Evolutionary conservation across 306 rosid genomes (phyloP), one percentile per base, ranked within the genome.

Genomic region (Morella rubra): DNA sequence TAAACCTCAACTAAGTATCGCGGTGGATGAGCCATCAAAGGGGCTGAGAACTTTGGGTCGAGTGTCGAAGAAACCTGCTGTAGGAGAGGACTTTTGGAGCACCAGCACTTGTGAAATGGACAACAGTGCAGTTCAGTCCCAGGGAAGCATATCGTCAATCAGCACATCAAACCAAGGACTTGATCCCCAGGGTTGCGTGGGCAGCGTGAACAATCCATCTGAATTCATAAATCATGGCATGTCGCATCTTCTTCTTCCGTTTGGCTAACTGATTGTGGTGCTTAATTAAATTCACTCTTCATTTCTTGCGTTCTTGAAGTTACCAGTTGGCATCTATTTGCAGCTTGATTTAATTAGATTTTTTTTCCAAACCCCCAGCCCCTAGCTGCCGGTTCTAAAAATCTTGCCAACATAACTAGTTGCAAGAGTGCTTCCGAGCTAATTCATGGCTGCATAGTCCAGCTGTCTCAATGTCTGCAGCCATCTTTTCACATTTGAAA

Each of bases 221-320:
- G 96, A 84, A 80, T 90, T 81, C 78, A 87, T 92, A 79, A 92
- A 92, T 82, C 88, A 91, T 72, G 97, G 98, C 84, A 86, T 82
- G 91, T 87, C 70, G n/a, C 64, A 24, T 50, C 13, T 79, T 44
- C 41, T 71, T 69, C 18, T 76, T 59, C 78, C 73, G 37, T 55
- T 69, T 56, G 45, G 52, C 49, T 69, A 15, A 51, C 72, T 70
- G 42, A 54, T 69, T 75, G 73, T 55, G 19, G 51, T 62, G 70
- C 37, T 83, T 72, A 66, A 52, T 54, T 74, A 24, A 60, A 9
- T 13, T 61, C 22, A 16, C 20, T 52, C 19, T 27, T 5, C 3
- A 59, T 13, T 32, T 42, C n/a, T 61, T 27, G 5, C 6, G 19
- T 27, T 61, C 20, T 61, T 61, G 44, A 61, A 61, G 18, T 61